phyloP scores from a whole-genome alignment of 768 basidiomycete genomes.

The Boletus subparvulus region DNA sequence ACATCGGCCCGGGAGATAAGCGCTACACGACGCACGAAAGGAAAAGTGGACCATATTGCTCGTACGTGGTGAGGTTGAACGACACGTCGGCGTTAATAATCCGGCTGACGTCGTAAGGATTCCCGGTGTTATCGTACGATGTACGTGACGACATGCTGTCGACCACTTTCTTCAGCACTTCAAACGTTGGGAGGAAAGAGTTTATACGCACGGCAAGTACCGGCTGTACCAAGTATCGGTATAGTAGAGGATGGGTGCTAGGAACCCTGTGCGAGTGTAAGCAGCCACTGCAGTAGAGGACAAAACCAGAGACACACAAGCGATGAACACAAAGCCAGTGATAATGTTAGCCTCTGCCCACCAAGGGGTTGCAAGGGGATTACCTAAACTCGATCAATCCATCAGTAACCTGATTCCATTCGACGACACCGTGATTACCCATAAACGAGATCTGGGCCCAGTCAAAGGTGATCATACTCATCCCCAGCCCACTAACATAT shows the following conservation, averaged over 20 bases:
- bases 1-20: background rate
- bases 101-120: constrained; percentile 52
- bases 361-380: constrained; percentile 77
- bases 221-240: constrained; percentile 61
- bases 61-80: constrained; percentile 56
- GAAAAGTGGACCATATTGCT: constrained; percentile 60
- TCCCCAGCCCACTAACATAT: constrained; percentile 52
- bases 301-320: constrained; percentile 44
- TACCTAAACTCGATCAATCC: constrained; percentile 13
- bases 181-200: background rate
- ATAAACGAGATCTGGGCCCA: constrained; percentile 64
- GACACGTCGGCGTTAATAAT: constrained; percentile 55
- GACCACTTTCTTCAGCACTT: background rate
- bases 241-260: constrained; percentile 65
- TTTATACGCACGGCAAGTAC: constrained; percentile 50
- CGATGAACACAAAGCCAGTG: constrained; percentile 63
- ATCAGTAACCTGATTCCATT: background rate
- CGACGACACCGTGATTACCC: constrained; percentile 4
- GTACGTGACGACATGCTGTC: constrained; percentile 56
- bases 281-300: constrained; percentile 52
- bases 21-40: constrained; percentile 38
- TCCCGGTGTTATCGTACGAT: constrained; percentile 67
- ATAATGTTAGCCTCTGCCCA: constrained; percentile 77
- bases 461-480: constrained; percentile 79
- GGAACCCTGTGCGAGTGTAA: constrained; percentile 47